Percentiles rank a stretch among this genome's conserved stretches.
Conservation (phyloP, 345 rosid species). For the Populus pruinosa region DNA sequence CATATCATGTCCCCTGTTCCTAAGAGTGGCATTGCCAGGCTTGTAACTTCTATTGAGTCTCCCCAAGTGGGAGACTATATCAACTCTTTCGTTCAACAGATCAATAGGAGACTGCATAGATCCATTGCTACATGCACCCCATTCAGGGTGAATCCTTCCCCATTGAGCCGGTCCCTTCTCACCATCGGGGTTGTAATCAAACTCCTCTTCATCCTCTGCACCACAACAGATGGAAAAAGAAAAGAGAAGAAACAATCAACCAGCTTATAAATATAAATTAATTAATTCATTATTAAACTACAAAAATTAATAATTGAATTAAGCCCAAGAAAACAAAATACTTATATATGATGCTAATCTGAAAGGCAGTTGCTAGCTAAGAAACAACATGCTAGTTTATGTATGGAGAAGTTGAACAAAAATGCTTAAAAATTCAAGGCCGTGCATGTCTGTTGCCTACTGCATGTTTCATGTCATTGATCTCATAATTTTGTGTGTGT, state of each 20-base stretch:
- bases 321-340: not conserved
- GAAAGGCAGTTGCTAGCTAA: not conserved
- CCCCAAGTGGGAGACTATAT: constrained; percentile 44
- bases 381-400: not conserved
- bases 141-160: constrained; percentile 65
- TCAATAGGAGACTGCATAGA: constrained; percentile 85
- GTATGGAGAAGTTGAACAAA: not conserved
- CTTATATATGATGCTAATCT: not conserved
- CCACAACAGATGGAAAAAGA: not conserved
- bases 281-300: not conserved
- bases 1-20: constrained; percentile 84
- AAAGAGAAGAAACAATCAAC: no score
- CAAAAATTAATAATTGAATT: not conserved
- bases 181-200: constrained; percentile 35
- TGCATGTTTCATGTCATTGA: no score
- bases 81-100: constrained; percentile 50
- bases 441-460: not conserved
- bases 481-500: no score
- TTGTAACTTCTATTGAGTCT: constrained; percentile 49
- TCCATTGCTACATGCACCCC: constrained; percentile 62
- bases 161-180: constrained; percentile 57
- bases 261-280: not conserved
- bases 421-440: not conserved
- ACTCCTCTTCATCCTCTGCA: constrained; percentile 68
- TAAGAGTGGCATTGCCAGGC: constrained; percentile 53